Evolutionary conservation across 2,329 filamentous ascomycete species (phyloP), one percentile per base, ranked within the genome.

Genomic region (Aspergillus sojae): DNA sequence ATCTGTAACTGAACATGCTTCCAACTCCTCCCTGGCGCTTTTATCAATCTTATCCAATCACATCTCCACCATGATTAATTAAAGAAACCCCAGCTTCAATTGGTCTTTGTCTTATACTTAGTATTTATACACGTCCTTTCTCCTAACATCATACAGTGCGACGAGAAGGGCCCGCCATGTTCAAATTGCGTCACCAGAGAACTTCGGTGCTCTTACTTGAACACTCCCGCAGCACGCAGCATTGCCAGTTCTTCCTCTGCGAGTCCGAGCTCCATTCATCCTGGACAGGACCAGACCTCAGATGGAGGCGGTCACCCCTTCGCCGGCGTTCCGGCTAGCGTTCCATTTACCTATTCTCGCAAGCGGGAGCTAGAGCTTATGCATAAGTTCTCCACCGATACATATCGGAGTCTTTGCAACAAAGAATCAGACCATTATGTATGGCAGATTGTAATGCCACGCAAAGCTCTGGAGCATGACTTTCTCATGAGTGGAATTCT

Each of bases 341-440:
- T 61, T 28, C 62, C 66, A 23, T 62, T 67, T 14, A 50, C 62
- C 21, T 62, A 64, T 45, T 70, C 71, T 28, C 65, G 68, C 12
- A 66, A 53, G 41, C 64, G 74, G 4, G 83, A 84, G 62, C 75
- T 86, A 10, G 83, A 85, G 63, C 69, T 86, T 52, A 84, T 85
- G 81, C 82, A 85, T 65, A 80, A 80, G 32, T 86, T 81, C 77
- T 79, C 82, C 1, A 83, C 80, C 0, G 77, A 75, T 21, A 84
- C 82, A 0, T 85, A 78, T 66, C 75, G 75, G 26, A 79, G 78
- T 43, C 75, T 83, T 16, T 75, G 70, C 57, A 75, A 72, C n/a
- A 65, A 72, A 14, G 59, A 70, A 2, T 67, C 71, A 0, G 73
- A 75, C 43, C 71, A 76, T 52, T 67, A 76, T 34, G 73, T 75